phyloP scores from a whole-genome alignment of 2,329 filamentous ascomycete species.

The Metarhizium robertsii region DNA sequence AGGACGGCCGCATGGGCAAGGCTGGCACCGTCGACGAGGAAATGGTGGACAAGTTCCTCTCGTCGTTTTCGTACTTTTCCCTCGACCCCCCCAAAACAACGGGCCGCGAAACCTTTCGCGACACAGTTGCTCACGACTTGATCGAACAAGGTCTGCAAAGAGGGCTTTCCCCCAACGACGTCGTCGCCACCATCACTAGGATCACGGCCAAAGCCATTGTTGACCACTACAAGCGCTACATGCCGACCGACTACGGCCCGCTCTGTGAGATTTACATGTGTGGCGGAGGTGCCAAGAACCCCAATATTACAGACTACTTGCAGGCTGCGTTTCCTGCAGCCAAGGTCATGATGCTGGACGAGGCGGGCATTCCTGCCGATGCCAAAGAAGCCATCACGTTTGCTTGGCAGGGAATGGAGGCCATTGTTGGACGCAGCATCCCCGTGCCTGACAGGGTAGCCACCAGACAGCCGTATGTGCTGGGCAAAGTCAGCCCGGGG shows the following conservation, averaged over 20 bases:
- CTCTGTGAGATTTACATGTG: slow-evolving; percentile 49
- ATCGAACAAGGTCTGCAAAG: slow-evolving; percentile 35
- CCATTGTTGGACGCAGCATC: slow-evolving; percentile 43
- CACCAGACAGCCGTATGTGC: slow-evolving; percentile 38
- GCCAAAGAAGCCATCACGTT: slow-evolving; percentile 49
- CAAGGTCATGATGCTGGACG: slow-evolving; percentile 45
- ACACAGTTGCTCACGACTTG: slow-evolving; percentile 42
- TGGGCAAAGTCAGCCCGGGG: slow-evolving; percentile 46
- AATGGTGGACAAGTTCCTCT: slow-evolving; percentile 42
- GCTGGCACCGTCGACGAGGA: slow-evolving; percentile 38
- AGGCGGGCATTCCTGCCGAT: slow-evolving; percentile 44
- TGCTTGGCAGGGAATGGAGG: slow-evolving; percentile 52
- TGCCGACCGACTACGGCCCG: slow-evolving; percentile 25
- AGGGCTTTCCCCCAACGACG: slow-evolving; percentile 38
- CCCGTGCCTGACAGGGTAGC: slow-evolving; percentile 44
- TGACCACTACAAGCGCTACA: slow-evolving; percentile 36
- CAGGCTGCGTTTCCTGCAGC: slow-evolving; percentile 37
- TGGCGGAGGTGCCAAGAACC: slow-evolving; percentile 48
- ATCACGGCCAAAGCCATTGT: slow-evolving; percentile 51
- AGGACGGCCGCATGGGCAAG: slow-evolving; percentile 36
- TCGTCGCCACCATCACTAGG: slow-evolving; percentile 49
- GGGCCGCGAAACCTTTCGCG: slow-evolving; percentile 49
- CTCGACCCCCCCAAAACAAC: slow-evolving; percentile 46
- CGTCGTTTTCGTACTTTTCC: slow-evolving; percentile 37
- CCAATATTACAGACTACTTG: slow-evolving; percentile 45